Base-by-base conservation (phyloP, 192 early-diverging fungal species). In the Globomyces pollinis-pini region DNA sequence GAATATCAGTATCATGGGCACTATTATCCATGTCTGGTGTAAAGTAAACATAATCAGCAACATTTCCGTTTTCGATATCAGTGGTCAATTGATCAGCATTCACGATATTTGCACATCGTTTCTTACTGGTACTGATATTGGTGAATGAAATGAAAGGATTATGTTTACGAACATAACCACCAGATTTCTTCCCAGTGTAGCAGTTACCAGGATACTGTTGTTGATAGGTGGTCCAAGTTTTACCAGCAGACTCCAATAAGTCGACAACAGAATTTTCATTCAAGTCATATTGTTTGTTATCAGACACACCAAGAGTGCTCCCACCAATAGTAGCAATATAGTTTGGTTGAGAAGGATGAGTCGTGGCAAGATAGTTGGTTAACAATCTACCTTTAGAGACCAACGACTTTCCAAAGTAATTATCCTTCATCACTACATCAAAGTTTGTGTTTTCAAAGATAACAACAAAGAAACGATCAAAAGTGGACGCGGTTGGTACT, bases 321-420 rank as follows among this genome's bases (percentile, higher is more conserved):
- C 30, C 38, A 44, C 24, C 8, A 23, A 23, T 57, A 28, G 79
- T 70, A 24, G 81, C 82, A 45, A 88, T 60, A 67, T 89, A 89
- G 69, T 89, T 89, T 53, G 82, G 82, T 60, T 89, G 76, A 36
- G 82, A 85, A 3, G 85, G 85, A 63, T 86, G 84, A 23, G 59
- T 52, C 33, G 73, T 45, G 26, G 65, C 83, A 24, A 71, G 36
- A 69, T 75, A 83, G 73, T 86, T 80, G 62, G 76, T 73, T 20
- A 83, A 52, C n/a, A 76, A 54, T 24, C 68, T 56, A 2, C 79
- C 83, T 43, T 83, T 59, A 26, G 55, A 23, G 15, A 38, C 3
- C 11, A 57, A 16, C 9, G 38, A 24, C 3, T 28, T 57, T 13
- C 42, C 55, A 8, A 43, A n/a, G 38, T 57, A 38, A 2, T 6